Base-by-base conservation (phyloP, 208 protist species). In the Leishmania braziliensis region DNA sequence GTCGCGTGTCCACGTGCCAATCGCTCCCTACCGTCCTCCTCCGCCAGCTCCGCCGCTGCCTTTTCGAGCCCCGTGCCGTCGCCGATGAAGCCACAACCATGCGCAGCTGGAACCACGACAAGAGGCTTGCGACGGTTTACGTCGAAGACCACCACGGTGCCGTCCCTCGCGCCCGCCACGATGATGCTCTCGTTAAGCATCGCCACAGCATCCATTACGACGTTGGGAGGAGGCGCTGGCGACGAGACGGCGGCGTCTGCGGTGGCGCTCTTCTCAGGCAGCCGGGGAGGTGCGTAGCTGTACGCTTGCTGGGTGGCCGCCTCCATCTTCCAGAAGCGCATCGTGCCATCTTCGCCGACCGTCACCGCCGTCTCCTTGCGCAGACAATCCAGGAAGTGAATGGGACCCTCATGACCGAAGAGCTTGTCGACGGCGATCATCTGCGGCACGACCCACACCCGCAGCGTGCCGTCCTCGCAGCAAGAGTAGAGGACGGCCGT, bases 241-340 rank as follows among this genome's bases (percentile, higher is more conserved):
- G 60, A 14, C 51, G 75, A 48, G n/a, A 63, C 43, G 66, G 23
- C 26, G 70, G 60, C 54, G 50, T 58, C 46, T 23, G 20, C 4
- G 54, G 33, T 14, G 18, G 26, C 51, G 62, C 33, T 73, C 33
- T 36, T 36, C 29, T 80, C 75, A 9, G 70, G 23, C 43, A 71
- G 63, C 43, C 76, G 78, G 26, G 77, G 43, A 29, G 83, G 80
- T 1, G 84, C 33, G 83, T 92, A 95, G 39, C 60, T 73, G 87
- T 89, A 96, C 53, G 77, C 85, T 84, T 95, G 92, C 86, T 96
- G 92, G 76, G 95, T 97, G 9, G 93, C 95, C 16, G 91, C 93
- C 58, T 97, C 94, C 48, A 96, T 84, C 78, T 96, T 95, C 93
- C 94, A 98, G 71, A 94, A 96, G 56, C 95, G 95, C 92, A 97